phyloP scores from a whole-genome alignment of 2,329 filamentous ascomycete species.

The Trichoderma sp. region DNA sequence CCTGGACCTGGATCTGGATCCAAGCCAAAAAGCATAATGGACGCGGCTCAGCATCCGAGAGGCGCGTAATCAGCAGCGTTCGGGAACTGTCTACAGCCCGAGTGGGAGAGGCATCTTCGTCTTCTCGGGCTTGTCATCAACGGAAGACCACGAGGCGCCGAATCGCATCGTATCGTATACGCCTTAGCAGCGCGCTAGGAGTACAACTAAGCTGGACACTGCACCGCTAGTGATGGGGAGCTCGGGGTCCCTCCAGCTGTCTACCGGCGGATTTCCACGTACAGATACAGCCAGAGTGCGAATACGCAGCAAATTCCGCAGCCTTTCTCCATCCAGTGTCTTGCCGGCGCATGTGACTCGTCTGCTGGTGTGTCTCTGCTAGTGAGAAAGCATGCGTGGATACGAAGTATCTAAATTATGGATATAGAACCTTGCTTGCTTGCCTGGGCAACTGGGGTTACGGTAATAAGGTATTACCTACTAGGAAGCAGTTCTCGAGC shows the following conservation, averaged over 20 bases:
- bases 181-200: too few relatives aligned
- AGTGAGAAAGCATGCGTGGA: not conserved
- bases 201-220: too few relatives aligned
- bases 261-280: too few relatives aligned
- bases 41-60: slow-evolving; percentile 3
- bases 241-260: too few relatives aligned
- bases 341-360: slow-evolving; percentile 19
- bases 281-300: not conserved
- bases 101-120: slow-evolving; percentile 11
- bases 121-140: too few relatives aligned
- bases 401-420: not conserved
- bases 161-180: too few relatives aligned
- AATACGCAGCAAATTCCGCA: slow-evolving; percentile 18
- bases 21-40: slow-evolving; percentile 9
- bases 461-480: not conserved
- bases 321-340: slow-evolving; percentile 16
- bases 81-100: slow-evolving; percentile 18
- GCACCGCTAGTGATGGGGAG: too few relatives aligned
- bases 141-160: too few relatives aligned
- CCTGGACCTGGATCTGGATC: not conserved
- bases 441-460: too few relatives aligned
- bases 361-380: not conserved
- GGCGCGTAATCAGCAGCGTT: slow-evolving; percentile 15
- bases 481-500: too few relatives aligned
- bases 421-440: not conserved